Evolutionary conservation across 768 basidiomycete genomes (phyloP), one percentile per base, ranked within the genome.

Genomic region (Solioccasus polychromus): DNA sequence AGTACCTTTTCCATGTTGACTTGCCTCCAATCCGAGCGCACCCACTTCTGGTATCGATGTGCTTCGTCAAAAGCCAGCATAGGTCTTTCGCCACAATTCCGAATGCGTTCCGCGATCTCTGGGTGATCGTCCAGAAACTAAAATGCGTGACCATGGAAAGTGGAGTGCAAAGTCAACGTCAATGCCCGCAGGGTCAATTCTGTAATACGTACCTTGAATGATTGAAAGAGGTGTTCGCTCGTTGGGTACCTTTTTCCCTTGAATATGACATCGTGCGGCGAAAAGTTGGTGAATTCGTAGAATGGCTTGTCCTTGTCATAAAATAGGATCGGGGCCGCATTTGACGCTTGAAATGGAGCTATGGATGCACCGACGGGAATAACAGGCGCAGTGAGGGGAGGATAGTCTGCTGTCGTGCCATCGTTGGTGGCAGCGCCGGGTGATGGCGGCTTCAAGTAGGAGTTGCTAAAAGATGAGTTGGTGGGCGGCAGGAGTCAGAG

Each of bases 241-340:
- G 85, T 88, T 2, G 85, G 83, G 57, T 87, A 88, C 43, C 65
- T 71, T 58, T 79, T 82, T 31, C 79, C 79, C 25, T 78, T 73
- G 59, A 84, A 82, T 9, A 69, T 54, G 9, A 88, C 77, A 35
- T 78, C 70, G 60, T 87, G 84, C 1, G 78, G 61, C 9, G 86
- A 86, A 61, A 86, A 86, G 61, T 85, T 85, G 32, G 84, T 85
- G 56, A 86, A 85, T 7, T 80, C 83, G 49, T 85, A 84, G 57
- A 84, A 71, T 10, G 82, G 80, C 35, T 76, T 69, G 11, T 75
- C 67, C 56, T 78, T 85, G 53, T 84, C 73, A 53, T 86, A 85
- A 59, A 86, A 86, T 3, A 80, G 60, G 45, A 85, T 71, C 5
- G 69, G 70, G 7, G 61, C 58, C 8, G 67, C 64, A 18, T 62